Conservation (phyloP, 495 filamentous ascomycete genomes). For the Articulospora tetracladia region DNA sequence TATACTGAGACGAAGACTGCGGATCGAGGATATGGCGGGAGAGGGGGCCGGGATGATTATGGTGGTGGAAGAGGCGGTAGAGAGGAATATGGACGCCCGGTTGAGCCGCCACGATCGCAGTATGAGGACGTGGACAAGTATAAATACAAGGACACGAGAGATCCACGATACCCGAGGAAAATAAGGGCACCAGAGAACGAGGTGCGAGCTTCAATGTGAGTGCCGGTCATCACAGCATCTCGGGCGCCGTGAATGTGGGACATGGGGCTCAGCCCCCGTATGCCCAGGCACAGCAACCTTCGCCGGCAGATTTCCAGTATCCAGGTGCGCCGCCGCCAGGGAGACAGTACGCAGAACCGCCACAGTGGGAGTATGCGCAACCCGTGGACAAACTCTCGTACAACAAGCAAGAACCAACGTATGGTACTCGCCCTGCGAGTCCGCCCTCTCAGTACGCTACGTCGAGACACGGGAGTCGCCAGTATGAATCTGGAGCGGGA, state of each 20-base stretch:
- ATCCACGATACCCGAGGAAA: conserved; percentile 10
- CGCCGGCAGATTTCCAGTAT: conserved; percentile 1
- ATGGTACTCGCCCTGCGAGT: conserved; percentile 25
- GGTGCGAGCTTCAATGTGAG: conserved; percentile 26
- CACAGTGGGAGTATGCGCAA: conserved; percentile 32
- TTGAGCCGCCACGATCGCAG: background rate
- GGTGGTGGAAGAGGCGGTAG: conserved; percentile 4
- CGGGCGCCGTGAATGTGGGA: conserved; percentile 26
- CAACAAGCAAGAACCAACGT: conserved; percentile 17
- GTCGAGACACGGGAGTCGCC: conserved; percentile 28
- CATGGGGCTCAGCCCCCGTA: conserved; percentile 10
- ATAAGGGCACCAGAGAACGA: conserved; percentile 20
- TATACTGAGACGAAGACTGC: background rate
- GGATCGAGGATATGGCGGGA: no score
- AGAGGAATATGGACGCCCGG: conserved; percentile 14
- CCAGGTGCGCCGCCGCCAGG: conserved; percentile 7
- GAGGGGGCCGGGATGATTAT: no score
- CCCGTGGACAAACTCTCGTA: conserved; percentile 28
- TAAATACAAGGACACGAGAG: conserved; percentile 13
- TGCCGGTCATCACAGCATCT: conserved; percentile 17
- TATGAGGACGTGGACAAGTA: conserved; percentile 17
- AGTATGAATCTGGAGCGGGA: conserved; percentile 20
- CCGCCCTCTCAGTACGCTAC: conserved; percentile 25
- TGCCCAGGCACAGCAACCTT: background rate
- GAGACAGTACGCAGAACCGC: conserved; percentile 25